These are phyloP conservation scores for Curvularia eragrostidis DNA, from an alignment of 2,329 filamentous ascomycete species.

Conservation along the genomic window DNA sequence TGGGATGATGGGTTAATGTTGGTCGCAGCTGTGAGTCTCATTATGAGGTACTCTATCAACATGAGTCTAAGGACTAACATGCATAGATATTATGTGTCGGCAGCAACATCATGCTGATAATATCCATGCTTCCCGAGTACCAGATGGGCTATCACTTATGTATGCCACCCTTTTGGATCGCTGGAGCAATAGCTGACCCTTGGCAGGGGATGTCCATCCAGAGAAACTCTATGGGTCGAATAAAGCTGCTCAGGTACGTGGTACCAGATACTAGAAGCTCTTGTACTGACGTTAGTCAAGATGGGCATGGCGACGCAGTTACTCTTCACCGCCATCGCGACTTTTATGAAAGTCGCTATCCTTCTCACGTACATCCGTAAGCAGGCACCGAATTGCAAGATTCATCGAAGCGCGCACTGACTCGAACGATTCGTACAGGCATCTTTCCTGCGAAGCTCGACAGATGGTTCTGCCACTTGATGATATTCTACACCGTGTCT, in stretches of 20 bases:
- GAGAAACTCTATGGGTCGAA: constrained; percentile 22
- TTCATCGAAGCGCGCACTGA: background rate
- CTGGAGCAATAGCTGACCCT: constrained; percentile 3
- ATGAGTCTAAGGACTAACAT: background rate
- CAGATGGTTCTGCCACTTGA: constrained; percentile 38
- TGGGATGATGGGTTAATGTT: constrained; percentile 43
- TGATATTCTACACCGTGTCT: constrained; percentile 32
- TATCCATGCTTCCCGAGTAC: constrained; percentile 33
- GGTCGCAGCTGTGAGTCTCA: constrained; percentile 29
- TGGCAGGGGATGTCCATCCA: constrained; percentile 31
- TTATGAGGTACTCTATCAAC: too few species aligned
- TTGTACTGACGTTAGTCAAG: constrained; percentile 15
- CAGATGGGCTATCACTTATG: constrained; percentile 42
- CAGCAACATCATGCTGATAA: constrained; percentile 36
- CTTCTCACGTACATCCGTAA: constrained; percentile 30
- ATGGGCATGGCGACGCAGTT: constrained; percentile 35
- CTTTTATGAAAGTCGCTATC: constrained; percentile 39
- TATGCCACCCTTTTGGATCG: constrained; percentile 7
- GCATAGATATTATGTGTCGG: constrained; percentile 27
- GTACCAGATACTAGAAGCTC: too few species aligned
- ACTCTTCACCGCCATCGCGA: constrained; percentile 33
- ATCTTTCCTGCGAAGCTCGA: constrained; percentile 39
- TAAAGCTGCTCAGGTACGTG: constrained; percentile 28
- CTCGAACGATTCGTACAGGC: constrained; percentile 4
- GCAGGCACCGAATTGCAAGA: background rate